These are phyloP conservation scores for Nicotiana paniculata DNA, from an alignment of 257 asterid genomes.

Conservation along the genomic window DNA sequence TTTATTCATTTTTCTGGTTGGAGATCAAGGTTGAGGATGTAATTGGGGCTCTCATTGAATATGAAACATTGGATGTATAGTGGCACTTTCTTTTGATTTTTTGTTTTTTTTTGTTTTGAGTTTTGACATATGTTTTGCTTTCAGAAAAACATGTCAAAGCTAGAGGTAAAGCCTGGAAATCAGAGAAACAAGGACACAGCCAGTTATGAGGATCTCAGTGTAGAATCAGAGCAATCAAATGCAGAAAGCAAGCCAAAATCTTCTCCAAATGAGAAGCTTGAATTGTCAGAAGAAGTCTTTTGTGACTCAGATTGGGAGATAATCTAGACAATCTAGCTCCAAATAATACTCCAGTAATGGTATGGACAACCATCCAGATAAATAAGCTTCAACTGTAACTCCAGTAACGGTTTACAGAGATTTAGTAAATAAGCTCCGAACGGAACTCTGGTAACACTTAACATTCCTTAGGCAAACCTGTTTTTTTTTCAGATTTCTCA, in stretches of 20 bases:
- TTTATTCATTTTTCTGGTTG: not conserved
- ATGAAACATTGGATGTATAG: not conserved
- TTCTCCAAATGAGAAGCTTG: not conserved
- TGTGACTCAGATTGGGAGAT: constrained; percentile 29
- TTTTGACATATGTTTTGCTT: not conserved
- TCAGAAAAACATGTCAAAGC: constrained; percentile 7
- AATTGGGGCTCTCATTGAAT: not conserved
- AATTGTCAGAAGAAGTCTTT: not conserved
- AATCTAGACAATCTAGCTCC: not conserved
- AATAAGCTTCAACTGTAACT: not conserved
- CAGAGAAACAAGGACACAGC: not conserved
- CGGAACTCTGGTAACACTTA: not conserved
- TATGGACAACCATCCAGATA: not conserved
- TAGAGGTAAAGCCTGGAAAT: not conserved
- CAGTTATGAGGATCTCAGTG: not conserved
- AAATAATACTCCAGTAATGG: not conserved
- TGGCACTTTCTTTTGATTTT: not conserved
- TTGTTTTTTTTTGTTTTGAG: not conserved
- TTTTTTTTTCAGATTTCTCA: not conserved
- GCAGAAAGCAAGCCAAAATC: not conserved
- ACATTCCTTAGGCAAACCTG: not conserved
- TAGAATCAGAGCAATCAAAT: constrained; percentile 3
- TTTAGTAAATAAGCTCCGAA: not conserved
- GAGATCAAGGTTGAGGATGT: not conserved
- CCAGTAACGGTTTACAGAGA: not conserved